Base-by-base conservation (phyloP, 257 asterid species). In the Solanum neorickii region DNA sequence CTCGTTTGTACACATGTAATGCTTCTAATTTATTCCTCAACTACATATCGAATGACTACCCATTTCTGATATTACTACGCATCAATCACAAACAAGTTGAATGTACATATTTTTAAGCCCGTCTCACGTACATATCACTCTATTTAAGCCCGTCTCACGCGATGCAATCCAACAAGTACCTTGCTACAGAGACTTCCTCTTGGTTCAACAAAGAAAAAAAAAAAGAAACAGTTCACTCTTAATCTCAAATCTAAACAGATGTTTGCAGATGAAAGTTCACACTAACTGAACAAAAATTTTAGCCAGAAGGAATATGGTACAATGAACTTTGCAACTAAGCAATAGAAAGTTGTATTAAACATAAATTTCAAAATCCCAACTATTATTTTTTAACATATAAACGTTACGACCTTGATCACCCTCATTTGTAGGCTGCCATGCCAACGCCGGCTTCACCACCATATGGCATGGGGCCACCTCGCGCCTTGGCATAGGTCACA, bases 391-490 rank as follows among this genome's bases (percentile, higher is more conserved):
- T 13, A 83, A 39, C 72, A 87, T 18, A 83, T 18, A 27, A 80
- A 27, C 13, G 16, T 27, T 12, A 21, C 85, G 0, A 47, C 6
- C 29, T 82, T 20, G 21, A 31, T 82, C 31, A 82, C 69, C 69
- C 85, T 97, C 90, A 94, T 91, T 91, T 94, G 82, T 88, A 97
- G 65, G 95, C 90, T 9, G 92, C 93, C 97, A 96, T 94, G 88
- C 96, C 96, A 20, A 95, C 95, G 82, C 94, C 93, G 1, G 93
- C 83, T 88, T 94, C 96, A 6, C 94, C 94, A 25, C 96, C 95
- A 33, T 90, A 86, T n/a, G 94, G 89, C 27, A 84, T 29, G 23
- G 60, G 87, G 88, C 90, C 83, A 41, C 89, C 96, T 85, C 91
- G 88, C 5, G 99, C 91, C 88, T 88, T 94, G 31, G 96, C 92